Evolutionary conservation across 176 grass and related monocot genomes (phyloP).

Genomic region (Poa pratensis): DNA sequence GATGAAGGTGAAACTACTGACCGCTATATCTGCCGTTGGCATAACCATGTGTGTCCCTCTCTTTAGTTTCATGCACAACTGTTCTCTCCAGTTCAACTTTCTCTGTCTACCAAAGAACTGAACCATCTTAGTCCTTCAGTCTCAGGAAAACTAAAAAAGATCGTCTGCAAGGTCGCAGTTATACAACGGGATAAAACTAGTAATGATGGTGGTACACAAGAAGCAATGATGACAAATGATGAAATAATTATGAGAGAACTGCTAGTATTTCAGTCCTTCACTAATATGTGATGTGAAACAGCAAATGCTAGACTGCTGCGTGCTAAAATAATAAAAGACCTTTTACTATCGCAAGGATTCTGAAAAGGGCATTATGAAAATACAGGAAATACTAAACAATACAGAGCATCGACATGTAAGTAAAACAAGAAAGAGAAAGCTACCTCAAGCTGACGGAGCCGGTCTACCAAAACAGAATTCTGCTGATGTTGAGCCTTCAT

Average conservation of each 20-base stretch:
- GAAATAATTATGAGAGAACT: neutral
- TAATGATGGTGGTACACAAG: neutral
- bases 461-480: constrained; percentile 84
- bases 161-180: neutral
- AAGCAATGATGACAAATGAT: constrained; percentile 12
- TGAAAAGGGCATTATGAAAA: neutral
- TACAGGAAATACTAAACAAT: neutral
- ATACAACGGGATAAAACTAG: constrained; percentile 11
- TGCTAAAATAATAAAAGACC: constrained; percentile 24
- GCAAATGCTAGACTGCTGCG: neutral
- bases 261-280: constrained; percentile 9
- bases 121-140: constrained; percentile 23
- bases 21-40: constrained; percentile 83
- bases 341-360: constrained; percentile 1
- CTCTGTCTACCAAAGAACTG: constrained; percentile 72
- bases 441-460: constrained; percentile 90
- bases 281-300: neutral
- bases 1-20: constrained; percentile 58
- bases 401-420: constrained; percentile 31
- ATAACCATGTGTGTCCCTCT: constrained; percentile 66
- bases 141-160: constrained; percentile 17
- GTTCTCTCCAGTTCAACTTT: constrained; percentile 98
- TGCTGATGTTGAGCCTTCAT: constrained; percentile 74
- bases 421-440: constrained; percentile 41
- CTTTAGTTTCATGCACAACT: constrained; percentile 92